Percentiles rank a stretch among this genome's conserved stretches.
Conservation (phyloP, 2,329 filamentous ascomycete species). For the Colletotrichum aenigma region DNA sequence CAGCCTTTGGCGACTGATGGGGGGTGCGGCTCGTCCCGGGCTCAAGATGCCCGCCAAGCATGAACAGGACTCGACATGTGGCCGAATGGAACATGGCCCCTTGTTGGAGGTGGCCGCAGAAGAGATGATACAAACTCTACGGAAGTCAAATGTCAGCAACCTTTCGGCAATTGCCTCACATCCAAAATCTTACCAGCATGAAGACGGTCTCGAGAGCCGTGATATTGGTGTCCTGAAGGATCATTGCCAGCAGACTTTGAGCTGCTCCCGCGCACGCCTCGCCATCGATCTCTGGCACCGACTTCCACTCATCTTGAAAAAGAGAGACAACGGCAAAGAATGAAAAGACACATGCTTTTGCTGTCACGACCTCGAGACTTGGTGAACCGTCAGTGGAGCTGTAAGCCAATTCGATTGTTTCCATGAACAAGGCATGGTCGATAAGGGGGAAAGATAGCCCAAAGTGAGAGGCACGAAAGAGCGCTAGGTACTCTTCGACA, state of each 20-base stretch:
- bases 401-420: conserved; percentile 51
- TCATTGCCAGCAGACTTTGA: conserved; percentile 43
- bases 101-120: conserved; percentile 50
- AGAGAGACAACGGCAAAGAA: conserved; percentile 46
- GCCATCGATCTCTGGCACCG: conserved; percentile 34
- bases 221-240: conserved; percentile 47
- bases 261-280: conserved; percentile 45
- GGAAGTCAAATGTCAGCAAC: not conserved
- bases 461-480: conserved; percentile 36
- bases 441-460: conserved; percentile 52
- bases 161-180: not conserved
- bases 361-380: conserved; percentile 32
- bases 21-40: conserved; percentile 8
- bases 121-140: conserved; percentile 46
- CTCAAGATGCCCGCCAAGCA: conserved; percentile 48
- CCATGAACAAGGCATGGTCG: conserved; percentile 48
- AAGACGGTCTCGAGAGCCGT: conserved; percentile 48
- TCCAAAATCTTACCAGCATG: conserved; percentile 48
- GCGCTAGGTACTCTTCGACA: conserved; percentile 27
- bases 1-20: not conserved
- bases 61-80: conserved; percentile 51
- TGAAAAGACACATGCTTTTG: conserved; percentile 52
- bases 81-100: conserved; percentile 47
- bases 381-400: conserved; percentile 19
- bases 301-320: conserved; percentile 15